These are phyloP conservation scores for Pythium oligandrum DNA, from an alignment of 352 stramenopile genomes.

Conservation along the genomic window DNA sequence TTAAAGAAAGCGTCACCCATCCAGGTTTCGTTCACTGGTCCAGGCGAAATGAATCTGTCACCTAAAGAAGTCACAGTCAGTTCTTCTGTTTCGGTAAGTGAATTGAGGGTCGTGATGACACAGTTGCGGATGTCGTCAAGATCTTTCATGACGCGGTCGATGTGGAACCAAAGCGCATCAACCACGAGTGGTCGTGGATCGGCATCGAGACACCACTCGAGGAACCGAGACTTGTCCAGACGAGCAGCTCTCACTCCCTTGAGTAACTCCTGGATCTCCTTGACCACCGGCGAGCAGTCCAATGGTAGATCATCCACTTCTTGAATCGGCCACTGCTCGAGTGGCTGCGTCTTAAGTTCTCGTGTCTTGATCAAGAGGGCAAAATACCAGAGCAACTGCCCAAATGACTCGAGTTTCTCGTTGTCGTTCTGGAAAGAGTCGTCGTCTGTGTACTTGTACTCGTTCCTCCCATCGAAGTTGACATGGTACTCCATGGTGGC, in stretches of 20 bases:
- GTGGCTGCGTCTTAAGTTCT: background rate
- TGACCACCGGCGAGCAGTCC: background rate
- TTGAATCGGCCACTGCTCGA: conserved; percentile 1
- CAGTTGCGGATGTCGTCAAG: conserved; percentile 9
- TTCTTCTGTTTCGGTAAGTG: conserved; percentile 11
- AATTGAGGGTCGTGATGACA: conserved; percentile 10
- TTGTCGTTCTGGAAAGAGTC: conserved; percentile 10
- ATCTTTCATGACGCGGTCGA: conserved; percentile 13
- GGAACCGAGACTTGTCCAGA: conserved; percentile 10
- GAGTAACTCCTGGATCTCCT: conserved; percentile 5
- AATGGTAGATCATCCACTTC: background rate
- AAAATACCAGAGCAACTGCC: conserved; percentile 14
- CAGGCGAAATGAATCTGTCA: conserved; percentile 19
- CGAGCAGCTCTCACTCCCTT: conserved; percentile 5
- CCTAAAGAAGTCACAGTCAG: background rate
- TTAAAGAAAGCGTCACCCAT: conserved; percentile 32
- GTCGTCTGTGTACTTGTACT: background rate
- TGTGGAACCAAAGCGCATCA: conserved; percentile 11
- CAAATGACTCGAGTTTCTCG: conserved; percentile 9
- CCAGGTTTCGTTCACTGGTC: conserved; percentile 26
- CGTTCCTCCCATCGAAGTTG: conserved; percentile 8
- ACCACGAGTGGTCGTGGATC: conserved; percentile 7
- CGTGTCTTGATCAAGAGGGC: conserved; percentile 5
- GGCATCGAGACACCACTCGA: background rate
- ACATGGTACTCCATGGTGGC: conserved; percentile 8